Conservation (phyloP, 1,139 yeast genomes). For the Oligophagozyma castellii region DNA sequence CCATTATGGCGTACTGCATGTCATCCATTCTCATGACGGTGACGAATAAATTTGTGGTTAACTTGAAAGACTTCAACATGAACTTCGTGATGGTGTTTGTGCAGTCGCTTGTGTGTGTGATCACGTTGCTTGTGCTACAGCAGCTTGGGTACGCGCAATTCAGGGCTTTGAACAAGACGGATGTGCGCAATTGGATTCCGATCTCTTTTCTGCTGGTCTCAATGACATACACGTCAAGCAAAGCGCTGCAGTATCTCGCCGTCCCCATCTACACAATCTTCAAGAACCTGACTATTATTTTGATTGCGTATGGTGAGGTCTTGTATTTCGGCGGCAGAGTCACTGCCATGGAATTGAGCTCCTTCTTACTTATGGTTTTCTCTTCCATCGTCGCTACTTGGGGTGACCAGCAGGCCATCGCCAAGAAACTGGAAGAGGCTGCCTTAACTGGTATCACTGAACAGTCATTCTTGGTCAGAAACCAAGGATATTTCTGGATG, state of each 20-base stretch:
- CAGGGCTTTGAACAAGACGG: conserved; percentile 72
- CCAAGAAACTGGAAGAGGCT: conserved; percentile 18
- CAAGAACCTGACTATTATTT: conserved; percentile 90
- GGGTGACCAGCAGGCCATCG: conserved; percentile 48
- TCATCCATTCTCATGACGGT: conserved; percentile 97
- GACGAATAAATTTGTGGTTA: conserved; percentile 86
- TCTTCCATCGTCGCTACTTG: conserved; percentile 89
- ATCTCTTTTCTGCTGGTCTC: conserved; percentile 76
- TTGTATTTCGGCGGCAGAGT: conserved; percentile 93
- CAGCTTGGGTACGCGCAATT: conserved; percentile 64
- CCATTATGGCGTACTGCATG: conserved; percentile 75
- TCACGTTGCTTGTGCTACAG: conserved; percentile 59
- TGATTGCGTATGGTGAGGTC: conserved; percentile 97
- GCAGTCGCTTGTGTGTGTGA: conserved; percentile 71
- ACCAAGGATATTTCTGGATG: conserved; percentile 95
- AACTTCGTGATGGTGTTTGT: conserved; percentile 77
- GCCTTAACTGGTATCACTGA: conserved; percentile 20
- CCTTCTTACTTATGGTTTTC: conserved; percentile 81
- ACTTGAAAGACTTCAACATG: conserved; percentile 73
- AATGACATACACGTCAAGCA: conserved; percentile 94
- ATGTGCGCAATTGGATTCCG: conserved; percentile 92
- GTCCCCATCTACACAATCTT: conserved; percentile 96
- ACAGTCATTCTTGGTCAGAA: conserved; percentile 33
- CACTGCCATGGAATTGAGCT: conserved; percentile 76
- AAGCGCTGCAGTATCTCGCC: conserved; percentile 80